These are phyloP conservation scores for Rasamsonia emersonii DNA, from an alignment of 2,329 filamentous ascomycete genomes.

Conservation along the genomic window DNA sequence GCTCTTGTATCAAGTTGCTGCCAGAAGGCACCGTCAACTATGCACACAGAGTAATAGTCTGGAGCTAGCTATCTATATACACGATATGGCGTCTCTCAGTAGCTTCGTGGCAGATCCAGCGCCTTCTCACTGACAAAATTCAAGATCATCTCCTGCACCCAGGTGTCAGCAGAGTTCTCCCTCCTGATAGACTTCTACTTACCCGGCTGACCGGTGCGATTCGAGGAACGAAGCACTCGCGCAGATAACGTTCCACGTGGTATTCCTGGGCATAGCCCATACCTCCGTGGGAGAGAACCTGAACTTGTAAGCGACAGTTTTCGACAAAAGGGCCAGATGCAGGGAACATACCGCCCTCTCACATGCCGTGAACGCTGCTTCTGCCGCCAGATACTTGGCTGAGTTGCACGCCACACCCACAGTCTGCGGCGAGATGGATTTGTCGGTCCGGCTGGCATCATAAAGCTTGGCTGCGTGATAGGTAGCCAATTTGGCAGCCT, in stretches of 20 bases:
- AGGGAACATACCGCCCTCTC: constrained; percentile 38
- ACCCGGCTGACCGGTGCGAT: constrained; percentile 54
- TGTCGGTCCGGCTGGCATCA: constrained; percentile 44
- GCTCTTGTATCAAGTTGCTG: too few species aligned
- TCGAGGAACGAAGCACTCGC: constrained; percentile 55
- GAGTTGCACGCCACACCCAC: constrained; percentile 60
- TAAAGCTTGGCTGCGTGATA: constrained; percentile 54
- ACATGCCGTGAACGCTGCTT: constrained; percentile 53
- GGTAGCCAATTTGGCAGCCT: constrained; percentile 53
- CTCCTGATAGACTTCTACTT: constrained; percentile 25
- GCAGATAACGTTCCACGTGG: constrained; percentile 52
- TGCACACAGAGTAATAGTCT: too few species aligned
- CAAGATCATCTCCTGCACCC: constrained; percentile 58
- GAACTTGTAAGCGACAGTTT: background rate
- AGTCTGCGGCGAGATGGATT: constrained; percentile 44
- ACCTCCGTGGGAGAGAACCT: constrained; percentile 48
- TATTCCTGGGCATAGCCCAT: constrained; percentile 59
- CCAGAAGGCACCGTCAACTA: too few species aligned
- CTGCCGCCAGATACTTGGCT: constrained; percentile 58
- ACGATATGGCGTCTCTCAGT: too few species aligned
- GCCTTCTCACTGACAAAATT: constrained; percentile 49
- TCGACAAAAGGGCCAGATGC: too few species aligned
- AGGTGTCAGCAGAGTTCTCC: background rate
- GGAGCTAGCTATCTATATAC: too few species aligned
- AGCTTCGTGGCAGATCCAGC: constrained; percentile 34